A percentile compares a stretch with the other conserved stretches of the same genome.
These are phyloP conservation scores for Daldinia concentrica DNA, from an alignment of 495 filamentous ascomycete species.

Conservation along the genomic window DNA sequence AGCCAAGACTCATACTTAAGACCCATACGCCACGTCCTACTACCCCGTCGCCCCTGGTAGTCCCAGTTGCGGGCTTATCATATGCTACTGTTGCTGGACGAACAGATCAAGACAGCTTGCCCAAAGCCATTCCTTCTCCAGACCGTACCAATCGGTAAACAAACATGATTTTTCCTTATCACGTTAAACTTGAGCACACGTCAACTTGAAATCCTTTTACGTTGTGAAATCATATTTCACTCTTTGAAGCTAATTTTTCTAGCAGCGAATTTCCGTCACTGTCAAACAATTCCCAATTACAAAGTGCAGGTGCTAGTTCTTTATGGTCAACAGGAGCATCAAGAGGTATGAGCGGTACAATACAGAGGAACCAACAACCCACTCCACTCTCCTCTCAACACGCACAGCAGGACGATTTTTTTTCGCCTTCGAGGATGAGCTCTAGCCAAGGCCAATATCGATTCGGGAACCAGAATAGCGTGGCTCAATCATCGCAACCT, in stretches of 20 bases:
- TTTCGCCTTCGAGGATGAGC: conserved; percentile 64
- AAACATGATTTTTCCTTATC: conserved; percentile 1
- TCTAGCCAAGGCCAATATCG: conserved; percentile 68
- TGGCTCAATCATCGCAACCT: conserved; percentile 68
- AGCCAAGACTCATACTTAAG: conserved; percentile 13
- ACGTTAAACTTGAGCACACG: not conserved
- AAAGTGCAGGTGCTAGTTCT: conserved; percentile 54
- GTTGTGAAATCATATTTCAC: conserved; percentile 10
- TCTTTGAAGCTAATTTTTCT: conserved; percentile 34
- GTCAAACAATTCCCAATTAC: conserved; percentile 72
- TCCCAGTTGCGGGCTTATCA: not conserved
- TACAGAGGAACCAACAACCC: conserved; percentile 73
- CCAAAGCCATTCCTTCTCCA: not conserved
- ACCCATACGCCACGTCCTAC: not conserved
- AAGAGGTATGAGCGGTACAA: conserved; percentile 60
- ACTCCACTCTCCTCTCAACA: conserved; percentile 62
- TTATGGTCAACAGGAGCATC: conserved; percentile 69
- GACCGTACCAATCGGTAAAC: conserved; percentile 14
- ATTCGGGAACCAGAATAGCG: conserved; percentile 62
- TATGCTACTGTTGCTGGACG: conserved; percentile 22
- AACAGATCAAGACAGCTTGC: not conserved
- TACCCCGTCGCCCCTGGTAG: not conserved
- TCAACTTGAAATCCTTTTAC: not conserved
- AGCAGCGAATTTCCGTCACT: conserved; percentile 85
- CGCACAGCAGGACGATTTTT: conserved; percentile 67